A percentile compares a stretch with the other conserved stretches of the same genome.
These are phyloP conservation scores for Suhomyces chickasaworum DNA, from an alignment of 1,139 yeast genomes.

Conservation along the genomic window DNA sequence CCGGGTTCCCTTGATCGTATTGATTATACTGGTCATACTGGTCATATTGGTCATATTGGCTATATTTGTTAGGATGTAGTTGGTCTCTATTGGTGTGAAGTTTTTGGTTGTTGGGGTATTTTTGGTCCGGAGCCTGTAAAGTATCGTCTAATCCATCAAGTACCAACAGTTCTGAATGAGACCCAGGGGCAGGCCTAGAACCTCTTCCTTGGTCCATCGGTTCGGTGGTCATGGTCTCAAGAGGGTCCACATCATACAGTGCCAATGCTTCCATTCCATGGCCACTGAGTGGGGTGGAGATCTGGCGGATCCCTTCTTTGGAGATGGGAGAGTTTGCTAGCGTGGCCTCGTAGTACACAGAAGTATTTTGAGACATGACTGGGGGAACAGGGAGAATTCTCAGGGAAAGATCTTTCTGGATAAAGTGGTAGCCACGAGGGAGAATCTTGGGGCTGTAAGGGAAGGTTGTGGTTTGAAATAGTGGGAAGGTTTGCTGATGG, in stretches of 20 bases:
- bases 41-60: background rate
- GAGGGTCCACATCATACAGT: slow-evolving; percentile 6
- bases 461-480: background rate
- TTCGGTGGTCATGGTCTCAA: background rate
- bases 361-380: slow-evolving; percentile 4
- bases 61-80: background rate
- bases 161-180: background rate
- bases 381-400: background rate
- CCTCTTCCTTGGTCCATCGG: slow-evolving; percentile 1
- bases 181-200: too few relatives aligned
- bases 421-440: too few relatives aligned
- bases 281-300: slow-evolving; percentile 18
- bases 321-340: slow-evolving; percentile 16
- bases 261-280: slow-evolving; percentile 10
- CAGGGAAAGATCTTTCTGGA: too few relatives aligned
- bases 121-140: background rate
- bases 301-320: slow-evolving; percentile 17
- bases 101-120: background rate
- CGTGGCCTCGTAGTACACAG: slow-evolving; percentile 10
- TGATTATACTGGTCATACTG: background rate
- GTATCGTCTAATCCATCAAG: slow-evolving; percentile 1
- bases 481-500: background rate
- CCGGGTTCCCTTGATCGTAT: slow-evolving; percentile 31
- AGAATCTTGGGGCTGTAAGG: too few relatives aligned
- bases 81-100: too few relatives aligned